Evolutionary conservation across 176 grass and related monocot species (phyloP), one percentile per base, ranked within the genome.

Genomic region (Pharus latifolius): DNA sequence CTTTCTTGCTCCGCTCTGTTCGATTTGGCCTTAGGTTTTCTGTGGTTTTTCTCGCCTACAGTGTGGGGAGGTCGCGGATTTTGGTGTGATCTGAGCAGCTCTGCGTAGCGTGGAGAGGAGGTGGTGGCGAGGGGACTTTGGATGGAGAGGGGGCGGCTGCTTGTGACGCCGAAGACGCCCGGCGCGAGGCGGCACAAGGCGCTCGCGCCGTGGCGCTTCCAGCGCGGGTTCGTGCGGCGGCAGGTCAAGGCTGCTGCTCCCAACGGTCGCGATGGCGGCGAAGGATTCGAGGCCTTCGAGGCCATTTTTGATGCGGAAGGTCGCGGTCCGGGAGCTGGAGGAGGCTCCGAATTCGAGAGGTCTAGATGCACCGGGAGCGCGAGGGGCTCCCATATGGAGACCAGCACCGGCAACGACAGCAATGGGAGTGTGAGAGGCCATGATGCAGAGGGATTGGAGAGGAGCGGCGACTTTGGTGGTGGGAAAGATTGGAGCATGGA

Each of bases 171-270:
- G 25, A 57, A 64, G 65, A 19, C 56, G 57, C 6, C 9, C 32
- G 59, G 77, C 26, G 19, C 15, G 57, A 64, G 33, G 83, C 75
- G 72, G 65, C 63, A 58, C 72, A 86, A 86, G 65, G 72, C 52
- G 33, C 11, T 76, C 43, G 26, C 13, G 43, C 1, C 72, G 8
- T 86, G 83, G 83, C 83, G 83, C 31, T 86, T 86, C 83, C 77
- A 70, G 65, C 49, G 40, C 15, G 19, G 50, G 41, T 59, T 34
- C 78, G 72, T 65, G 56, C 69, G 77, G 83, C 3, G 27, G 11
- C 70, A 37, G 18, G 18, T 20, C 71, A 76, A 65, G 48, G 19
- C 68, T 7, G 27, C 50, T 17, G 5, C 31, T 22, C 30, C 69
- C 53, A 14, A 13, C 57, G 57, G 43, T 20, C 43, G 6, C 18